Base-by-base conservation (phyloP, 768 basidiomycete genomes). In the Agaricus blazei region DNA sequence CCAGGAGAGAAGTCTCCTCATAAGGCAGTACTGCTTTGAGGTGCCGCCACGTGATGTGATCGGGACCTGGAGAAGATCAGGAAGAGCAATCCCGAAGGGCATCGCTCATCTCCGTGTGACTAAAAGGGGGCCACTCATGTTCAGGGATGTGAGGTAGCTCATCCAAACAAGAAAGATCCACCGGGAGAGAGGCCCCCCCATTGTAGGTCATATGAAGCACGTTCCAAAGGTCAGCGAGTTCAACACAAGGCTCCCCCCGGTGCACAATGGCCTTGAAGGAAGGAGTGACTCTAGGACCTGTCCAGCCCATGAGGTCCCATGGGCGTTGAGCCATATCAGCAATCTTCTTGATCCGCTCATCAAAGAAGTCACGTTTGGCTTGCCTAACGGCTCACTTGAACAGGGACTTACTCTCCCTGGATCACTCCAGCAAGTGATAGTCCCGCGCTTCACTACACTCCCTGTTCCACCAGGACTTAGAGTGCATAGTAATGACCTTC, bases 301-400 rank as follows among this genome's bases (percentile, higher is more conserved):
- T 47, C 63, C 59, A 64, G 4, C 38, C 40, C 59, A 64, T 64
- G 19, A 64, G 58, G 52, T 64, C 59, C 63, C 59, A 64, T 0
- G 58, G 59, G 31, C 53, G 50, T 55, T 60, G 60, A 48, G 60
- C 50, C 26, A 28, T 38, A n/a, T 9, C 31, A 3, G 63, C 28
- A 9, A 62, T 50, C 12, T 59, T 24, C 15, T 47, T 15, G 24
- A 63, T 61, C 7, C 44, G n/a, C 1, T 24, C 26, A 57, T 63
- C 57, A 48, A 61, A 62, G 54, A 62, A 62, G 27, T 48, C 42
- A 15, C 57, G 48, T 41, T 61, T 59, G 26, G 59, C 58, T 5
- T 14, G 29, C 29, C 43, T n/a, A n/a, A n/a, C 56, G 1, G 38
- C 31, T n/a, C 48, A 26, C 24, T 23, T 6, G 19, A 40, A 45